A percentile compares a stretch with the other conserved stretches of the same genome.
These are phyloP conservation scores for Blastomyces emzantsi DNA, from an alignment of 2,329 filamentous ascomycete genomes.

Conservation along the genomic window DNA sequence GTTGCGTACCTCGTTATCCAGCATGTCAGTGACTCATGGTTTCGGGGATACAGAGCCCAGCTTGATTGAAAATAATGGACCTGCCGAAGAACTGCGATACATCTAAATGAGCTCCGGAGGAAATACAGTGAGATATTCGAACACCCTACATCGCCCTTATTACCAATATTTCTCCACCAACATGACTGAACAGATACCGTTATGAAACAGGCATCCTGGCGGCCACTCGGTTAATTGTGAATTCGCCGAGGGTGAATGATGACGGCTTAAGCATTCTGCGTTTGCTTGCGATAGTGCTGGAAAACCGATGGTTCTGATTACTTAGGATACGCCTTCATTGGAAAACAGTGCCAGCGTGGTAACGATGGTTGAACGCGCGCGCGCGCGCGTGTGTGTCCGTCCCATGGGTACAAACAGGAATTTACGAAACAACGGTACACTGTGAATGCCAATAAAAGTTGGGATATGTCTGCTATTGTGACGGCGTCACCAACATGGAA, in stretches of 20 bases:
- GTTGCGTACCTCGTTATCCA: constrained; percentile 30
- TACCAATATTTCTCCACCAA: constrained; percentile 70
- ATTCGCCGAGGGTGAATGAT: constrained; percentile 45
- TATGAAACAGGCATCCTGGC: constrained; percentile 65
- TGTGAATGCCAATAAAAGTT: constrained; percentile 45
- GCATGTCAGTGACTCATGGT: constrained; percentile 43
- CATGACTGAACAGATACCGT: constrained; percentile 59
- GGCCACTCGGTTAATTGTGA: constrained; percentile 20
- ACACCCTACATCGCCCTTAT: constrained; percentile 74
- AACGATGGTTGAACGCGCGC: constrained; percentile 51
- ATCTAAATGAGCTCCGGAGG: constrained; percentile 67
- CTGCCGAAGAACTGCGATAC: constrained; percentile 49
- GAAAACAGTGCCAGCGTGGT: constrained; percentile 34
- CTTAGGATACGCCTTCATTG: constrained; percentile 57
- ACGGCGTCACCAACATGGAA: constrained; percentile 54
- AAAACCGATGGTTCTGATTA: constrained; percentile 29
- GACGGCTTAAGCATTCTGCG: constrained; percentile 52
- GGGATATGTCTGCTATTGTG: constrained; percentile 52
- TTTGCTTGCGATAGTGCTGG: constrained; percentile 53
- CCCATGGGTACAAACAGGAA: constrained; percentile 47
- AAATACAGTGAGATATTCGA: constrained; percentile 57
- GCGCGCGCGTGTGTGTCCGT: neutral
- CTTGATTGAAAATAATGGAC: constrained; percentile 52
- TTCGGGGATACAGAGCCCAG: constrained; percentile 18
- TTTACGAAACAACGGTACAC: constrained; percentile 51